These are phyloP conservation scores for Diplogelasinospora grovesii DNA, from an alignment of 495 filamentous ascomycete genomes.

Conservation along the genomic window DNA sequence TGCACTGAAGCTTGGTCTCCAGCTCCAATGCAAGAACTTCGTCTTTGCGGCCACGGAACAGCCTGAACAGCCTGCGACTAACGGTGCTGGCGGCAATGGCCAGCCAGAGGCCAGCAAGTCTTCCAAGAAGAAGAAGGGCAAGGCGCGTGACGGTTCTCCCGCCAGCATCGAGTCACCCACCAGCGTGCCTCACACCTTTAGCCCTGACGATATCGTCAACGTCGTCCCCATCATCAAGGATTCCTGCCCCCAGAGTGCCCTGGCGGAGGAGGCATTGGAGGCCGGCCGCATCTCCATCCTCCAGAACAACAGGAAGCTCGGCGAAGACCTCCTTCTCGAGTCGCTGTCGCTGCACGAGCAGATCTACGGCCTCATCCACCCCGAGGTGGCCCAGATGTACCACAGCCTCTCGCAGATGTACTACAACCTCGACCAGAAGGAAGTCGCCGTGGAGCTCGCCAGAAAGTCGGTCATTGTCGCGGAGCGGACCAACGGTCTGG, in stretches of 20 bases:
- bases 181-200: constrained; percentile 58
- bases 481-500: constrained; percentile 89
- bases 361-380: constrained; percentile 96
- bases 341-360: constrained; percentile 96
- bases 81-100: constrained; percentile 21
- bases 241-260: constrained; percentile 74
- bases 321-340: constrained; percentile 91
- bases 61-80: constrained; percentile 13
- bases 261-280: constrained; percentile 94
- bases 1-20: constrained; percentile 83
- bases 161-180: constrained; percentile 46
- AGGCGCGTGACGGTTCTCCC: constrained; percentile 42
- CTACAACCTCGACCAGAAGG: constrained; percentile 93
- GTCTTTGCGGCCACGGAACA: constrained; percentile 51
- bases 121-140: constrained; percentile 74
- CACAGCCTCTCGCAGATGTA: constrained; percentile 91
- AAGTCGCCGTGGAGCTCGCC: constrained; percentile 86
- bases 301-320: constrained; percentile 90
- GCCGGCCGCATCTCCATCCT: constrained; percentile 90
- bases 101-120: constrained; percentile 26
- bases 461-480: constrained; percentile 94
- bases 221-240: constrained; percentile 92
- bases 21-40: constrained; percentile 79
- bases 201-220: constrained; percentile 80
- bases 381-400: constrained; percentile 93